These are phyloP conservation scores for Daucus carota DNA, from an alignment of 129 eudicot genomes.

Conservation along the genomic window DNA sequence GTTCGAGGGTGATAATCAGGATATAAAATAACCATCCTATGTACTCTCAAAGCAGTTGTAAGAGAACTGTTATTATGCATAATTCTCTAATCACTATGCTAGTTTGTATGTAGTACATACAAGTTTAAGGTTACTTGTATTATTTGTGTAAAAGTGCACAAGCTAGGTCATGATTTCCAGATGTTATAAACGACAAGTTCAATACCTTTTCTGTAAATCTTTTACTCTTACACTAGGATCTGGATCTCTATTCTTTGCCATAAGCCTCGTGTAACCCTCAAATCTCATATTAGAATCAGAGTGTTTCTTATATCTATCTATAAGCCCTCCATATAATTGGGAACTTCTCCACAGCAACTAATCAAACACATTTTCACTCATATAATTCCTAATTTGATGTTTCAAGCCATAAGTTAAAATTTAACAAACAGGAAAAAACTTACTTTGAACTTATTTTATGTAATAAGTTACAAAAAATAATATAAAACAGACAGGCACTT, in stretches of 20 bases:
- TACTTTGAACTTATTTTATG: too few relatives aligned
- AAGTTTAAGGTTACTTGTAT: neutral
- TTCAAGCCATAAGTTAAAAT: too few relatives aligned
- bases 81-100: neutral
- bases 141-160: neutral
- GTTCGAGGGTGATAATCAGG: neutral
- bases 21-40: neutral
- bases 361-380: neutral
- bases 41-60: neutral
- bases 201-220: neutral
- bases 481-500: too few relatives aligned
- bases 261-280: neutral
- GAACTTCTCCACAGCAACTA: neutral
- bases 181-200: neutral
- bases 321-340: neutral
- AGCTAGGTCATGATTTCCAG: neutral
- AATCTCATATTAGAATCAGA: neutral
- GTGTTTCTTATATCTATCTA: neutral
- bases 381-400: too few relatives aligned
- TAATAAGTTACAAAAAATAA: too few relatives aligned
- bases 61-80: neutral
- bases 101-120: neutral
- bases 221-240: neutral
- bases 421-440: too few relatives aligned
- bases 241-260: neutral